phyloP scores from a whole-genome alignment of 1,284 basidiomycete genomes.

The Golubevia sp. region DNA sequence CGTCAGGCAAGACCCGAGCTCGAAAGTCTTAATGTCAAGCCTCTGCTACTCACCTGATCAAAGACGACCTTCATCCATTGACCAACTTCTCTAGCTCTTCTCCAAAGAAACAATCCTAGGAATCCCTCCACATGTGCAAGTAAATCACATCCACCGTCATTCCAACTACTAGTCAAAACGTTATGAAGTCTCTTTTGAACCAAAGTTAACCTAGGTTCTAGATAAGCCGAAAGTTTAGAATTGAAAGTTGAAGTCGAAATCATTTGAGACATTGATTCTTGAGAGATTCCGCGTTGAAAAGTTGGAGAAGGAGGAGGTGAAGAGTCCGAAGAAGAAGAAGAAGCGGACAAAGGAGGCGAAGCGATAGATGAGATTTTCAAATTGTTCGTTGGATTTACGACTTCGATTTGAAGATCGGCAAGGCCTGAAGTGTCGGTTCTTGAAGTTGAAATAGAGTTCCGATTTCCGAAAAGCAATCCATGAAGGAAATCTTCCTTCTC shows the following conservation, averaged over 20 bases:
- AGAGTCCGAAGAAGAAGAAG: slow-evolving; percentile 9
- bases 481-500: too few species aligned
- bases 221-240: slow-evolving; percentile 17
- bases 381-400: background rate
- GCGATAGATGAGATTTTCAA: background rate
- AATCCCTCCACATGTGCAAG: slow-evolving; percentile 17
- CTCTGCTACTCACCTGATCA: too few species aligned
- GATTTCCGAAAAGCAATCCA: background rate
- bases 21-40: too few species aligned
- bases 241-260: slow-evolving; percentile 22
- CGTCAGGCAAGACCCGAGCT: too few species aligned
- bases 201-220: slow-evolving; percentile 20
- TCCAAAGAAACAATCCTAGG: slow-evolving; percentile 28
- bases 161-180: slow-evolving; percentile 12
- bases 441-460: background rate
- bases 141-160: slow-evolving; percentile 22
- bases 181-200: slow-evolving; percentile 24
- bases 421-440: background rate
- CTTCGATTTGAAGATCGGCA: background rate
- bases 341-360: slow-evolving; percentile 4
- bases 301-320: background rate
- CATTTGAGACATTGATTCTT: background rate
- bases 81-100: slow-evolving; percentile 22
- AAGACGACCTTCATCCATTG: slow-evolving; percentile 22
- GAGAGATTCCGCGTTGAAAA: slow-evolving; percentile 12